Percentiles rank a stretch among this genome's conserved stretches.
Conservation (phyloP, 1,284 basidiomycete genomes). For the Ustilago tritici region DNA sequence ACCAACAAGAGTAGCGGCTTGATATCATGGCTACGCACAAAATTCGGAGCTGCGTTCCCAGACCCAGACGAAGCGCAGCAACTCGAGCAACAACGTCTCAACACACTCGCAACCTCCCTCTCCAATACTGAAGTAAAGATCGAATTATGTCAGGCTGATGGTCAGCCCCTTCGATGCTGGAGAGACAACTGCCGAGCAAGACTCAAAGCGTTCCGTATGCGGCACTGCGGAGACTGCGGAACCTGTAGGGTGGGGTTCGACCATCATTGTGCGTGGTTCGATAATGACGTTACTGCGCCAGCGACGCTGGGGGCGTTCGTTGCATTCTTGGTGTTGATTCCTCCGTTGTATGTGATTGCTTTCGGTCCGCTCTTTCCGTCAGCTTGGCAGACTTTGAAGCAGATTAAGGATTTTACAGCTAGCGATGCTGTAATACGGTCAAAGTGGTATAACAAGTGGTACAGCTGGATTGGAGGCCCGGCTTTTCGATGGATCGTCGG, state of each 20-base stretch:
- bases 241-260: conserved; percentile 43
- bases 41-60: conserved; percentile 13
- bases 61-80: conserved; percentile 1
- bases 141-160: conserved; percentile 27
- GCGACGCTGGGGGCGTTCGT: conserved; percentile 28
- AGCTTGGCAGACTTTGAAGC: conserved; percentile 11
- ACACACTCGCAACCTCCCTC: background rate
- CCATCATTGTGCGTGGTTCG: conserved; percentile 57
- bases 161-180: conserved; percentile 30
- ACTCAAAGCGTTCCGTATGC: conserved; percentile 26
- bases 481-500: conserved; percentile 37
- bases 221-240: conserved; percentile 51
- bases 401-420: conserved; percentile 5
- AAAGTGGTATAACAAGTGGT: conserved; percentile 28
- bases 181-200: conserved; percentile 32
- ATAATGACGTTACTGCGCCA: conserved; percentile 42
- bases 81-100: background rate
- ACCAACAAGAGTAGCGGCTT: background rate
- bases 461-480: conserved; percentile 48
- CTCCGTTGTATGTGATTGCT: conserved; percentile 18
- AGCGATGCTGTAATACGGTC: conserved; percentile 1
- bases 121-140: background rate
- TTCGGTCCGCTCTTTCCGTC: conserved; percentile 26
- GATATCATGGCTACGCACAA: conserved; percentile 5
- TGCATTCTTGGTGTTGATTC: conserved; percentile 30